phyloP scores from a whole-genome alignment of 805 yeast species.

The Candida palmyrensis region DNA sequence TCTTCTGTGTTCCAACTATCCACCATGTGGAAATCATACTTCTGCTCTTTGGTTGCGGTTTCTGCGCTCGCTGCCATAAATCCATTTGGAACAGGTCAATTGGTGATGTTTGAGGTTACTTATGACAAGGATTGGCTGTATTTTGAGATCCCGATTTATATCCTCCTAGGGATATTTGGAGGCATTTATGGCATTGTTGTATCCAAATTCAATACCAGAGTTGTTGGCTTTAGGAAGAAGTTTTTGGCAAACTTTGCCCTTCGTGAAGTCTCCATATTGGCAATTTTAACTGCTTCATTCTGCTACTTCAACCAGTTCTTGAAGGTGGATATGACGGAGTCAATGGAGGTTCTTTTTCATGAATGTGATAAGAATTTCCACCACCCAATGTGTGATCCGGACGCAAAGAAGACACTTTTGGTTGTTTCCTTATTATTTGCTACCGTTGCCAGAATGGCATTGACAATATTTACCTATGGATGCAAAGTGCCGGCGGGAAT shows the following conservation, averaged over 20 bases:
- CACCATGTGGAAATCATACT: slow-evolving; percentile 88
- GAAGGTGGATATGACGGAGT: slow-evolving; percentile 87
- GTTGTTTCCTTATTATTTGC: slow-evolving; percentile 61
- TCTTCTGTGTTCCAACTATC: slow-evolving; percentile 66
- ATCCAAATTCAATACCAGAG: slow-evolving; percentile 67
- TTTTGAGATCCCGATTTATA: slow-evolving; percentile 76
- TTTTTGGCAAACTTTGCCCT: slow-evolving; percentile 56
- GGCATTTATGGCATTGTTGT: slow-evolving; percentile 84
- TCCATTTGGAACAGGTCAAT: slow-evolving; percentile 92
- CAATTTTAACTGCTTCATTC: slow-evolving; percentile 65
- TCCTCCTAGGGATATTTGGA: slow-evolving; percentile 81
- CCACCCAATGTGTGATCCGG: slow-evolving; percentile 35
- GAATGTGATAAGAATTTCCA: slow-evolving; percentile 59
- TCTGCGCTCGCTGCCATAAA: slow-evolving; percentile 73
- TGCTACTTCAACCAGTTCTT: slow-evolving; percentile 83
- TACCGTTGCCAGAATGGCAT: slow-evolving; percentile 59
- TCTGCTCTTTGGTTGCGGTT: slow-evolving; percentile 85
- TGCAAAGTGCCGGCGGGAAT: slow-evolving; percentile 97
- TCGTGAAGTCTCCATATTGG: slow-evolving; percentile 65
- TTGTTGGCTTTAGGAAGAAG: slow-evolving; percentile 71
- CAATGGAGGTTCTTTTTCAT: slow-evolving; percentile 84
- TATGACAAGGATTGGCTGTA: slow-evolving; percentile 85
- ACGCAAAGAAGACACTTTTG: slow-evolving; percentile 24
- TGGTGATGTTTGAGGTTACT: slow-evolving; percentile 87
- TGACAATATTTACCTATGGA: slow-evolving; percentile 85